Conservation (phyloP, 192 early-diverging fungal species). For the Entomortierella chlamydospora region DNA sequence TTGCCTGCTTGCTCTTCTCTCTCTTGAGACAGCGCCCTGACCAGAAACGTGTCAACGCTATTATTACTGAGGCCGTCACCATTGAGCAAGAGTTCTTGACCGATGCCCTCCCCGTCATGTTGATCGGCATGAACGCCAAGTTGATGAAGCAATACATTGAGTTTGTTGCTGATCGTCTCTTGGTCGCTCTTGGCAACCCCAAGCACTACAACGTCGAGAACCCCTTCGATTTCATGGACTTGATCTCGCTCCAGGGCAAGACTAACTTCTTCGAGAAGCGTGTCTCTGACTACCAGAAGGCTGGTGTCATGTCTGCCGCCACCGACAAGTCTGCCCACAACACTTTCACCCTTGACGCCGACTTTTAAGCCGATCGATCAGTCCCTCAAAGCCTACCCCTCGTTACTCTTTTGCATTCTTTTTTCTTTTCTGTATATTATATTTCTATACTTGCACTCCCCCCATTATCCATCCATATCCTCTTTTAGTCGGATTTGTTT, state of each 20-base stretch:
- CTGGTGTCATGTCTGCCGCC: constrained; percentile 79
- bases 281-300: constrained; percentile 96
- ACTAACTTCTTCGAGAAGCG: constrained; percentile 99
- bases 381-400: too few species aligned
- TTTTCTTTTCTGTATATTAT: constrained; percentile 21
- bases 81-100: constrained; percentile 98
- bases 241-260: constrained; percentile 98
- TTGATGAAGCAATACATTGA: constrained; percentile 98
- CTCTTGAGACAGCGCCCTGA: constrained; percentile 82
- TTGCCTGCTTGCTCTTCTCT: constrained; percentile 94
- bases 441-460: too few species aligned
- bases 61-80: constrained; percentile 88
- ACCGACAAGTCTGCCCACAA: constrained; percentile 71
- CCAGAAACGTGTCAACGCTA: constrained; percentile 69
- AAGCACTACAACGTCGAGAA: constrained; percentile 91
- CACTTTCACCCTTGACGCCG: constrained; percentile 83
- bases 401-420: too few species aligned
- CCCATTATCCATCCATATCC: background rate
- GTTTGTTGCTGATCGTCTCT: constrained; percentile 96
- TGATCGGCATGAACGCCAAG: constrained; percentile 97
- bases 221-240: constrained; percentile 99
- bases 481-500: background rate
- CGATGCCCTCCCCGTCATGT: constrained; percentile 88
- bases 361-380: constrained; percentile 66
- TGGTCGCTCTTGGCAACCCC: constrained; percentile 86